phyloP scores from a whole-genome alignment of 2,329 filamentous ascomycete genomes.

The Fusarium bulbicola region DNA sequence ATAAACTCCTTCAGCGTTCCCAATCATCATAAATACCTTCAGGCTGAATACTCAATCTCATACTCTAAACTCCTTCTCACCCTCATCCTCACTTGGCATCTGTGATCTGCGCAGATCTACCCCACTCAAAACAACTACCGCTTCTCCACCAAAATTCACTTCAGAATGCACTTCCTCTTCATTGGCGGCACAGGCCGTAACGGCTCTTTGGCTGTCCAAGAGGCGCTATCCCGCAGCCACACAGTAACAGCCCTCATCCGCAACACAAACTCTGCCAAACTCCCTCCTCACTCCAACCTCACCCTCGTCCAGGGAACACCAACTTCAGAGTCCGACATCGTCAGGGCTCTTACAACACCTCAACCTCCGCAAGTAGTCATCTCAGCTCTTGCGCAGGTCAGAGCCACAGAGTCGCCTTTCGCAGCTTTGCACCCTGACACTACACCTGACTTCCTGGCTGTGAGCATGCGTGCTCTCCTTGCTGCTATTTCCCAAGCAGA shows the following conservation, averaged over 20 bases:
- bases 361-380: background rate
- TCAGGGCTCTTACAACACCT: background rate
- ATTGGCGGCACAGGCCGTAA: slow-evolving; percentile 30
- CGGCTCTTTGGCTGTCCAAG: slow-evolving; percentile 15
- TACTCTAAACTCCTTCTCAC: accelerated
- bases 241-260: slow-evolving; percentile 22
- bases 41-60: background rate
- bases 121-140: background rate
- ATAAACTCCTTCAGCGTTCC: no score
- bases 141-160: background rate
- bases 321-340: slow-evolving; percentile 12
- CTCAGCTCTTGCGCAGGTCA: slow-evolving; percentile 10
- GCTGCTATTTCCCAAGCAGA: background rate
- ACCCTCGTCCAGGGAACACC: slow-evolving; percentile 14
- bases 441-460: slow-evolving; percentile 6
- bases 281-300: background rate
- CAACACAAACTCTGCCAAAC: background rate
- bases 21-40: background rate
- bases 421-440: slow-evolving; percentile 14
- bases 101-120: background rate
- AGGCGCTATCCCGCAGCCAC: slow-evolving; percentile 10
- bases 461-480: slow-evolving; percentile 10
- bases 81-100: background rate
- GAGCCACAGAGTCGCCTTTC: slow-evolving; percentile 16
- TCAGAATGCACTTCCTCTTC: slow-evolving; percentile 25